phyloP scores from a whole-genome alignment of 2,329 filamentous ascomycete species.

The Albifimbria verrucaria region DNA sequence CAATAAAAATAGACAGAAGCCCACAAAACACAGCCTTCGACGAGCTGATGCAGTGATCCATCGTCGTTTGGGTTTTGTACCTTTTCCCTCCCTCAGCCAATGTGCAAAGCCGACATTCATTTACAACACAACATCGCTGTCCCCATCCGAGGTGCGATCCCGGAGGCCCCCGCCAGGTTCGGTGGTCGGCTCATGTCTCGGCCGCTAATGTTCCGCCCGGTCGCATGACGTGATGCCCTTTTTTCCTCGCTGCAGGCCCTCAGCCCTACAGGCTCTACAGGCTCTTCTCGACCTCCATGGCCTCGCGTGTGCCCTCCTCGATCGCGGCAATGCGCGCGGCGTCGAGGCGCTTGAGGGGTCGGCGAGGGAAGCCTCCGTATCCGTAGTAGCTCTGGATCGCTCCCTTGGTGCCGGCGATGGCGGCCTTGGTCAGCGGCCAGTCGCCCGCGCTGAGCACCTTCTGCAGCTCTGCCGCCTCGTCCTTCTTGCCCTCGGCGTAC shows the following conservation, averaged over 20 bases:
- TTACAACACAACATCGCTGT: no score
- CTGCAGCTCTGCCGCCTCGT: conserved; percentile 73
- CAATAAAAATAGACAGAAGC: neutral
- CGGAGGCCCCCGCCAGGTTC: neutral
- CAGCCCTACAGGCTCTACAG: conserved; percentile 28
- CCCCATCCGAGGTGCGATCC: neutral
- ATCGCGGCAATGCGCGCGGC: conserved; percentile 52
- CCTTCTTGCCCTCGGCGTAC: conserved; percentile 67
- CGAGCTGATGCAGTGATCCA: no score
- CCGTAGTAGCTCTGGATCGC: conserved; percentile 78
- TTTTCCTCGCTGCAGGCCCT: neutral
- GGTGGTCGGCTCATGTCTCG: neutral
- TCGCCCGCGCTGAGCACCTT: conserved; percentile 75
- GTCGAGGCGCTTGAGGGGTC: conserved; percentile 66
- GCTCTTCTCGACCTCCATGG: conserved; percentile 62
- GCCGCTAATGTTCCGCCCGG: neutral
- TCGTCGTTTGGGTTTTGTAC: no score
- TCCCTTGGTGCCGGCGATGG: conserved; percentile 82
- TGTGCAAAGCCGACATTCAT: no score
- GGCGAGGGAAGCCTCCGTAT: conserved; percentile 74
- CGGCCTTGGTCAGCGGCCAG: conserved; percentile 79
- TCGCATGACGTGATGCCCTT: neutral
- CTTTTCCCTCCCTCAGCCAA: no score
- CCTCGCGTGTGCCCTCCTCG: conserved; percentile 55
- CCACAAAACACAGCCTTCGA: no score